Conservation (phyloP, 2,329 filamentous ascomycete genomes). For the Canariomyces notabilis region DNA sequence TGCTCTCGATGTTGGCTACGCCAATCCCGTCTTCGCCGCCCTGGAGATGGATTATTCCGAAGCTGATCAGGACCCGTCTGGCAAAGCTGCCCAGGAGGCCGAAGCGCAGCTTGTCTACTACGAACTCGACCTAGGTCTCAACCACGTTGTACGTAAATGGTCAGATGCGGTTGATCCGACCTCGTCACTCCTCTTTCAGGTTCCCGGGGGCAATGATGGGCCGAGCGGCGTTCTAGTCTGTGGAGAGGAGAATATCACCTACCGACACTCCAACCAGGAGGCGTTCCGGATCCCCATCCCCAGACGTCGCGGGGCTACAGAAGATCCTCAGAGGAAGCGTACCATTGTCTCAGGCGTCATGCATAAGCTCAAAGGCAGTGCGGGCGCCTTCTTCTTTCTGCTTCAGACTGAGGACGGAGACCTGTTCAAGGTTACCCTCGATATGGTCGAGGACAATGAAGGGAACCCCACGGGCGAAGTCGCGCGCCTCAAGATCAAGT, state of each 20-base stretch:
- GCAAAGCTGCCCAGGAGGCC: constrained; percentile 71
- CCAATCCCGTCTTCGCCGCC: constrained; percentile 93
- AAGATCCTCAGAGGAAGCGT: constrained; percentile 87
- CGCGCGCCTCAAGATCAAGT: constrained; percentile 82
- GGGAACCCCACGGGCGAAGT: constrained; percentile 79
- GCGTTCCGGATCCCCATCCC: constrained; percentile 87
- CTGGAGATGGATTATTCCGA: constrained; percentile 92
- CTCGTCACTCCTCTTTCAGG: constrained; percentile 86
- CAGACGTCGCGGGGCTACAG: constrained; percentile 76
- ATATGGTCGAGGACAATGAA: constrained; percentile 78
- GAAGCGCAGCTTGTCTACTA: constrained; percentile 96
- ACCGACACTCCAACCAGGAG: constrained; percentile 92
- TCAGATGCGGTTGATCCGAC: constrained; percentile 87
- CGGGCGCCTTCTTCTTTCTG: constrained; percentile 92
- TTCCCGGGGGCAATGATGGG: constrained; percentile 88
- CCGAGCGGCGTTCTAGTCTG: constrained; percentile 95
- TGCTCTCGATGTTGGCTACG: constrained; percentile 90
- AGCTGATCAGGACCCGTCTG: constrained; percentile 83
- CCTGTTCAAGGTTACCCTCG: constrained; percentile 91
- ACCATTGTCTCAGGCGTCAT: constrained; percentile 88
- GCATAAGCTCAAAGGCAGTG: constrained; percentile 82
- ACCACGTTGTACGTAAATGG: constrained; percentile 97
- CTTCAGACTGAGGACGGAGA: constrained; percentile 97
- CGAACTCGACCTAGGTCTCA: constrained; percentile 91
- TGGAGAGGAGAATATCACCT: constrained; percentile 89